phyloP scores from a whole-genome alignment of 2,329 filamentous ascomycete species.

The Clarireedia sp. region DNA sequence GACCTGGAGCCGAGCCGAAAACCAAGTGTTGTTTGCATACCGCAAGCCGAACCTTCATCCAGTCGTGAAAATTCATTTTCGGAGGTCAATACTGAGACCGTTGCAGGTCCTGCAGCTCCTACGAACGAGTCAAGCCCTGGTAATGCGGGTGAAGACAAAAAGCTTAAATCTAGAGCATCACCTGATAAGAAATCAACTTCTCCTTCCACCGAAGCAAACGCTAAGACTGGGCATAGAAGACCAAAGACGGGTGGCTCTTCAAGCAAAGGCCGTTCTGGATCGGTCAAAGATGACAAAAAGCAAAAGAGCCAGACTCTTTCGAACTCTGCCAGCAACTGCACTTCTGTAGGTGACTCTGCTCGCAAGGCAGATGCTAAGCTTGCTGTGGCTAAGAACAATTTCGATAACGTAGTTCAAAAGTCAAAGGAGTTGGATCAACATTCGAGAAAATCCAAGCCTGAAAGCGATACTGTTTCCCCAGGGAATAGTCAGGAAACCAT shows the following conservation, averaged over 20 bases:
- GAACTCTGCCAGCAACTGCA: slow-evolving; percentile 7
- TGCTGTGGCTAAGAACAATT: background rate
- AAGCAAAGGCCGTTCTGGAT: background rate
- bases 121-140: background rate
- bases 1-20: slow-evolving; percentile 12
- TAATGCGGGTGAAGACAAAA: too few relatives aligned
- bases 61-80: too few relatives aligned
- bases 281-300: slow-evolving; percentile 2
- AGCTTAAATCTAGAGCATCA: background rate
- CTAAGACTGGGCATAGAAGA: background rate
- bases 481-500: too few relatives aligned
- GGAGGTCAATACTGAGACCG: too few relatives aligned
- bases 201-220: background rate
- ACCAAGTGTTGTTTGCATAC: slow-evolving; percentile 5
- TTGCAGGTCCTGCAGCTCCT: background rate
- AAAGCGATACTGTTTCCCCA: too few relatives aligned
- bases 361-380: slow-evolving; percentile 13
- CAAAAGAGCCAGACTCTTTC: background rate
- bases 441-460: too few relatives aligned
- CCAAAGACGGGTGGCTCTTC: background rate
- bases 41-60: background rate
- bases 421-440: background rate
- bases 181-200: background rate
- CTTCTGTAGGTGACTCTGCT: slow-evolving; percentile 3
- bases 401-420: background rate